Evolutionary conservation across 2,329 filamentous ascomycete genomes (phyloP), one percentile per base, ranked within the genome.

Genomic region (Colletotrichum camelliae): DNA sequence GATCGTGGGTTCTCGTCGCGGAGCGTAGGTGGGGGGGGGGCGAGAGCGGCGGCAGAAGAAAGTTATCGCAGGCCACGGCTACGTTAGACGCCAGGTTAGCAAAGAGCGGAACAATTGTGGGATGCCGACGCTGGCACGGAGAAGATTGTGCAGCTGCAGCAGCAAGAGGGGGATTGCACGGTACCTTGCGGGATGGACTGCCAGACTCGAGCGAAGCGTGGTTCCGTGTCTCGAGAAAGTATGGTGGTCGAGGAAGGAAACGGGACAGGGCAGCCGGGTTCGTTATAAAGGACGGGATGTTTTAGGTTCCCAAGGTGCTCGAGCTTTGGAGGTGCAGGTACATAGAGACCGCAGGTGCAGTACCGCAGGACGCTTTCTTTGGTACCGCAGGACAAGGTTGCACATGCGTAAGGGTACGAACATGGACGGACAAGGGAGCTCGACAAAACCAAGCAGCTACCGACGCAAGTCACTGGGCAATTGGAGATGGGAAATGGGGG

Each of bases 271-370:
- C n/a, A 52, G 43, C 67, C 57, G 67, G 58, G 72, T 74, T 74
- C 67, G 43, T 52, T 52, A 74, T 43, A 74, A 70, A 74, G 69
- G 43, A 52, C 52, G 24, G n/a, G 37, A 39, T 64, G 58, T 39
- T 65, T 70, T 64, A 57, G 71, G 71, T 70, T 74, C 67, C 67
- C 65, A 52, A 43, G 39, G 31, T 55, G 65, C 70, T 72, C 65
- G 65, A 73, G 65, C 70, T 67, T 21, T 27, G 60, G 21, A 52
- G n/a, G 43, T 52, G 43, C 43, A 52, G 43, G 43, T 52, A n/a
- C 43, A 21, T 52, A 24, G 43, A 52, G 43, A n/a, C 43, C 43
- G 43, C 43, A 52, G 43, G 43, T 52, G 43, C 43, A n/a, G 64
- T 68, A 39, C 52, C 37, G 39, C 62, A 66, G 66, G 48, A 60